Evolutionary conservation across 1,139 yeast species (phyloP), one percentile per base, ranked within the genome.

Genomic region (Wickerhamiella pararugosa): DNA sequence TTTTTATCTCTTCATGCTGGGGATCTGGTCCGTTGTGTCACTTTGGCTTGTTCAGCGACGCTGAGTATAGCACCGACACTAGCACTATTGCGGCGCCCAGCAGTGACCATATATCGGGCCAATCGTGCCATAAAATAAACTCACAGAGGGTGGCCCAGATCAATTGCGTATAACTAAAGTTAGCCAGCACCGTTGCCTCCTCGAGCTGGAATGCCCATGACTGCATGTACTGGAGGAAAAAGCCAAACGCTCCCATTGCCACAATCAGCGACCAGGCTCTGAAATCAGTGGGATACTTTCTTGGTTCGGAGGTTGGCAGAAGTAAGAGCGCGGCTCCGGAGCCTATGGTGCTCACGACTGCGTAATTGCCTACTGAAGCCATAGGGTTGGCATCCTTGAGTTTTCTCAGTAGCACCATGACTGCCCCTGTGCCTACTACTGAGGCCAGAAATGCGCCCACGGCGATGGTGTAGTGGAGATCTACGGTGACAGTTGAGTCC

Each of bases 201-300:
- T 82, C 94, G 45, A 84, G 65, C 58, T 83, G 94, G 41, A 86
- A 71, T 1, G 94, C 96, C 3, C 84, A 76, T 0, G 96, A 82
- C 43, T 82, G 61, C 29, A 79, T 64, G 52, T 76, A 76, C 58
- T 86, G 95, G 76, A 79, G 80, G 43, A 77, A 61, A 58, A 86
- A 86, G 0, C 96, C 96, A 37, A 81, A 70, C 8, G 79, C 50
- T 2, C 95, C 94, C 49, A 83, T 69, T 29, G 71, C 58, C 1
- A 63, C 44, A 49, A 86, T 70, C 29, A 80, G 61, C 5, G 63
- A 51, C 92, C 94, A 80, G 55, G 83, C 90, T 1, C 4, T 2
- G 29, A 11, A 8, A 28, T 35, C 32, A 2, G 6, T 9, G 7
- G 43, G 43, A 15, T 34, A 40, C 21, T 15, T 7, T 10, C 35